These are phyloP conservation scores for Cladosporium phlei DNA, from an alignment of 2,329 filamentous ascomycete genomes.

Conservation along the genomic window DNA sequence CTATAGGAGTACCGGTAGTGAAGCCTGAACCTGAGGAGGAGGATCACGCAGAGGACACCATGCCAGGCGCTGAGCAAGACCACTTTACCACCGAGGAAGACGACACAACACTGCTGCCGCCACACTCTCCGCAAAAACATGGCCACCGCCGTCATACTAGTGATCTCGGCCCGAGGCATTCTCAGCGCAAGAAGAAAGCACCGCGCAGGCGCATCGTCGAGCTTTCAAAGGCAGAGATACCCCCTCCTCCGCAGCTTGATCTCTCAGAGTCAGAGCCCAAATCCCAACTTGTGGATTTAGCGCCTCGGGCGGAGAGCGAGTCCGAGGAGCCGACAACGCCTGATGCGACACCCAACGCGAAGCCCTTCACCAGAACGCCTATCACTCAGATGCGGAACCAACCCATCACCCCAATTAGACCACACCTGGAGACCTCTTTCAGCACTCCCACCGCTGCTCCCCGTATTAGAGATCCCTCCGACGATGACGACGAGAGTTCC, in stretches of 20 bases:
- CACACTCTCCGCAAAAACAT: constrained; percentile 6
- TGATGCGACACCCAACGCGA: constrained; percentile 9
- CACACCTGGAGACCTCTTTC: constrained; percentile 28
- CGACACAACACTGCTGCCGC: neutral
- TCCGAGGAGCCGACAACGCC: constrained; percentile 25
- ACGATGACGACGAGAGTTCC: constrained; percentile 28
- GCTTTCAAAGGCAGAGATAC: constrained; percentile 43
- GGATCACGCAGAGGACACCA: constrained; percentile 49
- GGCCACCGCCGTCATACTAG: constrained; percentile 27
- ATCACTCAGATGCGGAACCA: constrained; percentile 16
- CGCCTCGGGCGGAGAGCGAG: constrained; percentile 24
- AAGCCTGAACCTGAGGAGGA: constrained; percentile 60
- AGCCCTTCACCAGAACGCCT: constrained; percentile 20
- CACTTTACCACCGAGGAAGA: neutral
- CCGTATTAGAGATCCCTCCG: constrained; percentile 25
- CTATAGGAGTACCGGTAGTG: constrained; percentile 71
- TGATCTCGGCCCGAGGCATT: constrained; percentile 26
- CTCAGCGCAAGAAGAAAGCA: constrained; percentile 54
- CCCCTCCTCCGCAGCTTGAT: constrained; percentile 16
- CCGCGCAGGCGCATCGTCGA: constrained; percentile 56
- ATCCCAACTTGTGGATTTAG: constrained; percentile 27
- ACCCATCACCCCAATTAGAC: constrained; percentile 19
- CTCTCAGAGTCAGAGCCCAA: constrained; percentile 18
- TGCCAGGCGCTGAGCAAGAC: constrained; percentile 10
- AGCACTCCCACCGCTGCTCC: constrained; percentile 25